Evolutionary conservation across 345 rosid genomes (phyloP), one percentile per base, ranked within the genome.

Genomic region (Garcia nutans): DNA sequence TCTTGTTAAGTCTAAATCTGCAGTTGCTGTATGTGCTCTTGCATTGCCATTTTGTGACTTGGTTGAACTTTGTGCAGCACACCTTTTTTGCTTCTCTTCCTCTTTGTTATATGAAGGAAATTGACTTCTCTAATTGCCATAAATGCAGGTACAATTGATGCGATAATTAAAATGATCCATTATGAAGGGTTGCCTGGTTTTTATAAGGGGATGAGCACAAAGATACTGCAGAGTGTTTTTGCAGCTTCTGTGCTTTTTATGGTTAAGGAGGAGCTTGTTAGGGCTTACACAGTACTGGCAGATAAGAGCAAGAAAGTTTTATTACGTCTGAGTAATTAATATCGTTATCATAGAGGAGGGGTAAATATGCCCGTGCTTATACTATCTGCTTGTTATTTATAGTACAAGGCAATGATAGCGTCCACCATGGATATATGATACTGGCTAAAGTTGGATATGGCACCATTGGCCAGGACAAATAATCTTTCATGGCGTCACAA

Each of bases 131-230:
- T 59, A 45, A 41, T 76, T 76, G 71, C 54, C 9, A 16, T 24
- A 64, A n/a, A 42, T 47, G 76, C 87, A 87, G 90, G 92, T 66
- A 86, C 90, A 67, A 0, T 88, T 65, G 92, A 90, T 82, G 94
- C 94, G 0, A 87, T 90, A 62, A 59, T 86, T 54, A 90, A 90
- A 77, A 90, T 90, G 88, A 82, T 88, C 45, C 84, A 86, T 10
- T 82, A 87, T 31, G 94, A 90, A 77, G 94, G 94, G 50, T 73
- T 90, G 74, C 74, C 57, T 33, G 76, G 87, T 62, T 90, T 90
- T 81, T 90, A 88, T 81, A 90, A 87, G 83, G 94, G 92, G 62
- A 90, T 90, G 94, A 80, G 90, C 82, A 90, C 94, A 55, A 90
- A 90, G 80, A 90, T 90, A 66, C 89, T 88, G 41, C 92, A 90